These are phyloP conservation scores for Jaltomata sinuosa DNA, from an alignment of 257 asterid genomes.

Conservation along the genomic window DNA sequence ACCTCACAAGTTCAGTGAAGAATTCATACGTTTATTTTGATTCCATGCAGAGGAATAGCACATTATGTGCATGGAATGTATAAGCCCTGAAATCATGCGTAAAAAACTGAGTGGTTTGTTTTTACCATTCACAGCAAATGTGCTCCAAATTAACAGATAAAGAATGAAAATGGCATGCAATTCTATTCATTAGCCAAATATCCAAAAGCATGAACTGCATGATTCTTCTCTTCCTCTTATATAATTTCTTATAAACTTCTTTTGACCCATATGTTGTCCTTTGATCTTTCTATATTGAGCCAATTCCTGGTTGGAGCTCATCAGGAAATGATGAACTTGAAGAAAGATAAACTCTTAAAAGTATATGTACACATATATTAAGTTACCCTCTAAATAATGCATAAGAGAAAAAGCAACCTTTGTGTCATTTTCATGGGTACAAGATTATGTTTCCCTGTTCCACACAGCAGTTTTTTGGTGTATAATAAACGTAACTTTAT, in stretches of 20 bases:
- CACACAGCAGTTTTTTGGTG: background rate
- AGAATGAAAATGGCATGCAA: background rate
- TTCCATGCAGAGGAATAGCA: background rate
- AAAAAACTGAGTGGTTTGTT: background rate
- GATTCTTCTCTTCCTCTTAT: background rate
- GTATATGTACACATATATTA: background rate
- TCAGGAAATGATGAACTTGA: background rate
- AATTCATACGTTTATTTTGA: slow-evolving; percentile 2
- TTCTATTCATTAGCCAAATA: background rate
- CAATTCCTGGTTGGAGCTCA: background rate
- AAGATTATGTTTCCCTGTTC: slow-evolving; percentile 1
- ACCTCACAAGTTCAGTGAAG: background rate
- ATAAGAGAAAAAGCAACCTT: background rate
- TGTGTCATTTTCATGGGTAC: slow-evolving; percentile 1
- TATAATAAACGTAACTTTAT: background rate
- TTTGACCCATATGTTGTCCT: background rate
- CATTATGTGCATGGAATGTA: background rate
- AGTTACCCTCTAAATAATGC: background rate
- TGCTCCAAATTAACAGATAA: background rate
- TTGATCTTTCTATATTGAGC: background rate
- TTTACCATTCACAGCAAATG: background rate
- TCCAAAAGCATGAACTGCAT: background rate
- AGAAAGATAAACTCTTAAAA: background rate
- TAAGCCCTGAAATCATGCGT: background rate
- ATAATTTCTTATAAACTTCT: background rate